phyloP scores from a whole-genome alignment of 2,329 filamentous ascomycete genomes.

The Colletotrichum liriopes region DNA sequence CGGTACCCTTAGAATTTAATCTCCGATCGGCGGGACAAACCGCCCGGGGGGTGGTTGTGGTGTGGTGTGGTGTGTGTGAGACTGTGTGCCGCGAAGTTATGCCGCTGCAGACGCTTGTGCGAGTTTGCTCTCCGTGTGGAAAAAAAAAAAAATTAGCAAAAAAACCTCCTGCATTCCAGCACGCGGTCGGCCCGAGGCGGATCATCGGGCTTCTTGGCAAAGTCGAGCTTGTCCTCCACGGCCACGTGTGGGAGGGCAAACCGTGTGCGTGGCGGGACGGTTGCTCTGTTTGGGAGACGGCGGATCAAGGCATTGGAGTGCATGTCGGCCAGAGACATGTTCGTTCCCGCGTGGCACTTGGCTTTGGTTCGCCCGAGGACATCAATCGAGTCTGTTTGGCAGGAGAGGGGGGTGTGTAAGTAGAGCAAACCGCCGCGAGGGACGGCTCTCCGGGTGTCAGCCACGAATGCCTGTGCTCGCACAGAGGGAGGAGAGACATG shows the following conservation, averaged over 20 bases:
- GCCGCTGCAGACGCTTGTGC: slow-evolving; percentile 25
- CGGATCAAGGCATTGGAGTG: not conserved
- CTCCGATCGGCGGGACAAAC: slow-evolving; percentile 32
- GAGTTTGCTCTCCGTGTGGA: not conserved
- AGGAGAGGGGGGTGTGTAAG: slow-evolving; percentile 14
- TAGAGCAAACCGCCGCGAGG: slow-evolving; percentile 10
- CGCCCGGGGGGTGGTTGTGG: not conserved
- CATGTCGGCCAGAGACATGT: not conserved
- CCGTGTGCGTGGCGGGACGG: not conserved
- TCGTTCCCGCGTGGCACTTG: not conserved
- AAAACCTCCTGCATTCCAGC: not conserved
- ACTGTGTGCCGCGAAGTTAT: slow-evolving; percentile 7
- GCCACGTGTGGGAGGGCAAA: not conserved
- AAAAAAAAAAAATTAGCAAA: too few species aligned
- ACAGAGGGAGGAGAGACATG: not conserved
- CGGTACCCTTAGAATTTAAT: slow-evolving; percentile 21
- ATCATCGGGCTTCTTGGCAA: not conserved
- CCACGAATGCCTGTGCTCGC: not conserved
- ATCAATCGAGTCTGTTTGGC: not conserved
- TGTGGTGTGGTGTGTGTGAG: not conserved
- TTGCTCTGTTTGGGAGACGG: not conserved
- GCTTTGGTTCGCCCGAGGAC: not conserved
- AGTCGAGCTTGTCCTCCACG: not conserved
- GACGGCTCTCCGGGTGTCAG: not conserved
- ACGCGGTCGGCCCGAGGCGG: slow-evolving; percentile 4